A percentile compares a stretch with the other conserved stretches of the same genome.
Evolutionary conservation across 305 asterid genomes (phyloP).

Genomic region (Lippia alba): DNA sequence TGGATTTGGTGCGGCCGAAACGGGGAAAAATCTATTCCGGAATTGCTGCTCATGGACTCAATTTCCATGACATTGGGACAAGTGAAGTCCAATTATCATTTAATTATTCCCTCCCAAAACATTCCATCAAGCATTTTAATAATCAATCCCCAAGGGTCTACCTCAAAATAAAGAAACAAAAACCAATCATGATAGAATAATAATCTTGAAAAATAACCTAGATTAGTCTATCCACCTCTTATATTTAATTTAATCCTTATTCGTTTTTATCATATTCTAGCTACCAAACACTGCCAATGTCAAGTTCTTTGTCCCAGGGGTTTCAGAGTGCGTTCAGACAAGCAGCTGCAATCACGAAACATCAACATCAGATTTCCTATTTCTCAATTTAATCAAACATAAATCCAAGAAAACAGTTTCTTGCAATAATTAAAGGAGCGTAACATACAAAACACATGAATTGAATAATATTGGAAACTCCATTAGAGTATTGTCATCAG

Average conservation of each 20-base stretch:
- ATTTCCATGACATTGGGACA: slow-evolving; percentile 27
- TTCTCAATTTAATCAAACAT: slow-evolving; percentile 36
- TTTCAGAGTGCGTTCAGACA: slow-evolving; percentile 42
- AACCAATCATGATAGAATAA: slow-evolving; percentile 49
- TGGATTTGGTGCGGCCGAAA: slow-evolving; percentile 53
- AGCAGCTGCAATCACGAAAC: slow-evolving; percentile 22
- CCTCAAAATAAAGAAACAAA: slow-evolving; percentile 33
- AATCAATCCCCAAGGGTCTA: slow-evolving; percentile 37
- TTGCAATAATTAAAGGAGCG: too few species aligned
- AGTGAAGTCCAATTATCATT: slow-evolving; percentile 31
- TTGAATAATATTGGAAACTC: slow-evolving; percentile 29
- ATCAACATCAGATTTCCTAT: slow-evolving; percentile 38
- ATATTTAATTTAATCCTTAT: slow-evolving; percentile 2
- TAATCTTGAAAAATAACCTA: slow-evolving; percentile 40
- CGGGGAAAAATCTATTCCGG: slow-evolving; percentile 44
- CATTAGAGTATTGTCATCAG: slow-evolving; percentile 40
- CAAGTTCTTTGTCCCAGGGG: slow-evolving; percentile 28
- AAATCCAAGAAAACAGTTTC: slow-evolving; percentile 17
- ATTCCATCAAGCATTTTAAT: background rate
- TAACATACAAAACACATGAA: background rate
- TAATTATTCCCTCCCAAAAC: slow-evolving; percentile 41
- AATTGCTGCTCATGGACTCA: slow-evolving; percentile 44
- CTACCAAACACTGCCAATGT: slow-evolving; percentile 11
- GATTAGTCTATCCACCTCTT: background rate
- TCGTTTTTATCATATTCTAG: background rate